Evolutionary conservation across 306 rosid species (phyloP), one percentile per base, ranked within the genome.

Genomic region (Vicia sativa): DNA sequence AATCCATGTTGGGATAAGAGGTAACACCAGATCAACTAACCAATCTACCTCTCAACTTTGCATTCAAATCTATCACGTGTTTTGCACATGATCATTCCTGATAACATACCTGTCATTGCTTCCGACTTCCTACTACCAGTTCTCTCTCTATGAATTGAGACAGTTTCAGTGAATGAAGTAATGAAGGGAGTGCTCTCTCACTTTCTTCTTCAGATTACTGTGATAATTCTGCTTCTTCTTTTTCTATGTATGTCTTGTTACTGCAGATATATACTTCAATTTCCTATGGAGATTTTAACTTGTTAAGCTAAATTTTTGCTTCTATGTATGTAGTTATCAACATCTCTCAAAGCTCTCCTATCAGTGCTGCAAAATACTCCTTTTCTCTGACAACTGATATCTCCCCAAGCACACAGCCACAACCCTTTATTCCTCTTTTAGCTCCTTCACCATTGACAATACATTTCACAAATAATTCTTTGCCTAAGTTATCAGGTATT

Each of bases 21-120:
- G 57, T 50, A 50, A 50, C 29, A 50, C 13, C 13, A 19, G 28
- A 19, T 19, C 1, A 50, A 9, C 12, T 9, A 8, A 15, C 25
- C 25, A 48, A 15, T 15, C 54, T 48, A 50, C 26, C 28, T 19
- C 7, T 50, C 58, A 52, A 52, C 58, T 19, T 52, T 31, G 8
- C 31, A 52, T 52, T 52, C 25, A 52, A 52, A 52, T 19, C 29
- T 4, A 52, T 52, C 58, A 52, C 58, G 58, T 52, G 58, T 50
- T 19, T 10, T 10, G 2, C 58, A 52, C 58, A 7, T 52, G 58
- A 19, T 9, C 56, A 9, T 50, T 29, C 29, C 29, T 50, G 29
- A 19, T 19, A 21, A 52, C 29, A 21, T 52, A 2, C 7, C 58
- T 50, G 28, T 5, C 29, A 50, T 9, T 50, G 29, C 57, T 50